Conservation (phyloP, 2,329 filamentous ascomycete genomes). For the Onygena corvina region DNA sequence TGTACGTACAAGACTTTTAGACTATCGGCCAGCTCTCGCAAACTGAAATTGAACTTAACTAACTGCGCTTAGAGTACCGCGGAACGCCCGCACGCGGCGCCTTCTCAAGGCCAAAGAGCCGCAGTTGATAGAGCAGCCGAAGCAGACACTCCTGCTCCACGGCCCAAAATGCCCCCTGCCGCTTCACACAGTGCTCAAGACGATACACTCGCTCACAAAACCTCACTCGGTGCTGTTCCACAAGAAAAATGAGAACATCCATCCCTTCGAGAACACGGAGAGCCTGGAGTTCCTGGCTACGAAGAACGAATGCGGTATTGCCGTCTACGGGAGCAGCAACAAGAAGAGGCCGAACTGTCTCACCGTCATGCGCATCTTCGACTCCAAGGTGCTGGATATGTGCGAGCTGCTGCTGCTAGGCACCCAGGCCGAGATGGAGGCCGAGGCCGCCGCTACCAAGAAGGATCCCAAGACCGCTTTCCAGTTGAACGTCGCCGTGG, state of each 20-base stretch:
- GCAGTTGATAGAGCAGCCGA: constrained; percentile 78
- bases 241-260: constrained; percentile 85
- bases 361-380: constrained; percentile 71
- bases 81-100: constrained; percentile 83
- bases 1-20: constrained; percentile 9
- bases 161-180: constrained; percentile 76
- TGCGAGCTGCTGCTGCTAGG: constrained; percentile 75
- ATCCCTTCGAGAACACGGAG: constrained; percentile 81
- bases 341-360: constrained; percentile 94
- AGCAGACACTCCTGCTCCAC: constrained; percentile 77
- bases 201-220: constrained; percentile 72
- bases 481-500: constrained; percentile 54
- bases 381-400: constrained; percentile 86
- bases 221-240: constrained; percentile 80
- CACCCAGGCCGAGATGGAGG: constrained; percentile 52
- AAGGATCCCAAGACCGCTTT: constrained; percentile 33
- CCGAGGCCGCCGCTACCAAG: constrained; percentile 50
- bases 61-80: constrained; percentile 45
- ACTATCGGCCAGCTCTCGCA: not conserved
- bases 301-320: constrained; percentile 84
- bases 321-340: constrained; percentile 71
- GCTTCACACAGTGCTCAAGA: constrained; percentile 69
- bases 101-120: constrained; percentile 87
- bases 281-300: constrained; percentile 90
- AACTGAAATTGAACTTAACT: too few relatives aligned